Conservation (phyloP, 2,329 filamentous ascomycete species). For the Fusarium sp. region DNA sequence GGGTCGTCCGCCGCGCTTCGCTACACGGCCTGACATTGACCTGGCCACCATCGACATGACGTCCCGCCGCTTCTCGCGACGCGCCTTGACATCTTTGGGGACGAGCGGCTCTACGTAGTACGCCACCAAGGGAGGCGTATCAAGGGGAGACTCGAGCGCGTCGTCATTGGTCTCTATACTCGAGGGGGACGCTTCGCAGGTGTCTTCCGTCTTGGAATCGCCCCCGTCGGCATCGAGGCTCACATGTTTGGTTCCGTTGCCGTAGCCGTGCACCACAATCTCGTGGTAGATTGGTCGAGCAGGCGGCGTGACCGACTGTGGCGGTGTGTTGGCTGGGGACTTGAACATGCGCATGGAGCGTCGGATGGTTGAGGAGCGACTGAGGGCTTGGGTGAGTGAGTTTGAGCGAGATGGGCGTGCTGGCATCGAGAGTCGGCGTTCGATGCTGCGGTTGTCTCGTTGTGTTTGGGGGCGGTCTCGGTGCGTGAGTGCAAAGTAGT, state of each 20-base stretch:
- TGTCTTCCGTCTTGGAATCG: conserved; percentile 38
- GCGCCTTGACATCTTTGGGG: conserved; percentile 35
- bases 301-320: conserved; percentile 26
- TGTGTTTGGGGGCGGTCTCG: conserved; percentile 31
- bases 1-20: conserved; percentile 40
- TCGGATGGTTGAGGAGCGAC: conserved; percentile 48
- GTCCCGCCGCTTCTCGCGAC: conserved; percentile 44
- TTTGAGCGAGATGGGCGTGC: conserved; percentile 44
- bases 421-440: conserved; percentile 30
- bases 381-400: conserved; percentile 45
- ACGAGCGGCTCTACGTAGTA: conserved; percentile 25
- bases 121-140: conserved; percentile 33
- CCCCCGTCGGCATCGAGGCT: conserved; percentile 35
- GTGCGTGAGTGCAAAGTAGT: conserved; percentile 60
- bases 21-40: conserved; percentile 40
- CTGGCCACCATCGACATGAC: conserved; percentile 43
- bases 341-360: conserved; percentile 48
- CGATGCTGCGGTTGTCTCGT: conserved; percentile 18
- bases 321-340: conserved; percentile 30
- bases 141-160: conserved; percentile 39
- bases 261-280: conserved; percentile 63
- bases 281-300: conserved; percentile 54
- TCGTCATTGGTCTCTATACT: conserved; percentile 44
- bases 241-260: conserved; percentile 60
- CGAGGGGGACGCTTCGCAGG: conserved; percentile 34